Evolutionary conservation across 805 yeast species (phyloP).

Genomic region (Nakazawaea ambrosiae): DNA sequence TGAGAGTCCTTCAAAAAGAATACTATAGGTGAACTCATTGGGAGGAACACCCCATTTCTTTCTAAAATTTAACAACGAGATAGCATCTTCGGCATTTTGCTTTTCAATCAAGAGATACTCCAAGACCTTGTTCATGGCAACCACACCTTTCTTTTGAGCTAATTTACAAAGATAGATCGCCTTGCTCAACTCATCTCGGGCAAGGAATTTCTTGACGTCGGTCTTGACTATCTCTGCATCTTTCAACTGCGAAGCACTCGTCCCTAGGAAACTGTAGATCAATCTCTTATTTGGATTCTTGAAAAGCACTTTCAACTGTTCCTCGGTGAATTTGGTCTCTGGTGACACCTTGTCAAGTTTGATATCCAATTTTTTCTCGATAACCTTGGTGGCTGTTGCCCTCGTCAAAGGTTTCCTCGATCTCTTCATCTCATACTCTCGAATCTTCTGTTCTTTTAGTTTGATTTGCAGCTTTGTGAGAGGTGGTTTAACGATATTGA

Average conservation of each 20-base stretch:
- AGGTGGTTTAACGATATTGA: conserved; percentile 3
- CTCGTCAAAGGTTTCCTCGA: conserved; percentile 18
- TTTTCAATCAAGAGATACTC: conserved; percentile 43
- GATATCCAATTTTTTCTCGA: conserved; percentile 16
- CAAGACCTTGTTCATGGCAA: conserved; percentile 58
- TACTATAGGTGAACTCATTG: conserved; percentile 41
- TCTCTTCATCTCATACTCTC: conserved; percentile 14
- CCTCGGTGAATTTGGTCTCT: conserved; percentile 17
- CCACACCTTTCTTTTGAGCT: conserved; percentile 43
- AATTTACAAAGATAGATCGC: conserved; percentile 46
- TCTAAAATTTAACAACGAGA: conserved; percentile 44
- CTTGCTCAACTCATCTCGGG: conserved; percentile 39
- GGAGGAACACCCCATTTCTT: conserved; percentile 55
- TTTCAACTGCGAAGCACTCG: conserved; percentile 45
- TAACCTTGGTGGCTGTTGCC: conserved; percentile 21
- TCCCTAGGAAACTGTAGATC: conserved; percentile 49
- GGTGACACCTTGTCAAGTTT: conserved; percentile 19
- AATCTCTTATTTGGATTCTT: conserved; percentile 31
- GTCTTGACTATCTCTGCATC: conserved; percentile 51
- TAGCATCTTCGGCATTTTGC: conserved; percentile 36
- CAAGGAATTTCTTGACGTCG: conserved; percentile 46
- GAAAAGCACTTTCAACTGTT: conserved; percentile 20
- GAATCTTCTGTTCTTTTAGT: conserved; percentile 4
- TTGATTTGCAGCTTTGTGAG: conserved; percentile 1
- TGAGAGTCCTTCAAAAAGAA: conserved; percentile 39